Conservation (phyloP, 2,329 filamentous ascomycete genomes). For the Aspergillus tanneri region DNA sequence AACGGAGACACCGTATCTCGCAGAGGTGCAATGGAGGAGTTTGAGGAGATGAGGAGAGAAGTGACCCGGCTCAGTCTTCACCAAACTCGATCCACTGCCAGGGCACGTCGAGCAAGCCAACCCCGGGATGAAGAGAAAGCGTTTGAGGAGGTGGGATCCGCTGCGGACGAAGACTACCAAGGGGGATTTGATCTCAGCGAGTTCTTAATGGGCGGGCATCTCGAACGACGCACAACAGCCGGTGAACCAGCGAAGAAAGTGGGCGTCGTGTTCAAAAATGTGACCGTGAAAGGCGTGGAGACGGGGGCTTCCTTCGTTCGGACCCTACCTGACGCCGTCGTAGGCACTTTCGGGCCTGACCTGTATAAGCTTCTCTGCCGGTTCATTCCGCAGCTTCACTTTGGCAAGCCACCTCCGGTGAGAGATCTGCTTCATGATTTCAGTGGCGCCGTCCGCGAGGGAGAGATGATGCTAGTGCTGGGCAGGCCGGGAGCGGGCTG, state of each 20-base stretch:
- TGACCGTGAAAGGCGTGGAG: slow-evolving; percentile 71
- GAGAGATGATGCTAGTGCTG: slow-evolving; percentile 71
- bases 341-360: slow-evolving; percentile 79
- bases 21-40: slow-evolving; percentile 58
- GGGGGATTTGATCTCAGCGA: slow-evolving; percentile 64
- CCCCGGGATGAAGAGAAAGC: slow-evolving; percentile 46
- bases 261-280: slow-evolving; percentile 72
- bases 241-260: slow-evolving; percentile 72
- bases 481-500: slow-evolving; percentile 73
- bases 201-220: slow-evolving; percentile 72
- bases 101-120: slow-evolving; percentile 27
- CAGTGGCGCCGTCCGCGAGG: slow-evolving; percentile 64
- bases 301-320: slow-evolving; percentile 67
- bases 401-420: slow-evolving; percentile 51
- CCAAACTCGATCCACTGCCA: slow-evolving; percentile 32
- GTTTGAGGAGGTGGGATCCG: slow-evolving; percentile 32
- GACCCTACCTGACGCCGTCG: slow-evolving; percentile 69
- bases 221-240: slow-evolving; percentile 66
- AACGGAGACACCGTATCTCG: slow-evolving; percentile 55
- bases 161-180: slow-evolving; percentile 20
- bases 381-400: slow-evolving; percentile 53
- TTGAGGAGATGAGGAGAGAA: slow-evolving; percentile 56
- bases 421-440: slow-evolving; percentile 65
- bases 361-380: slow-evolving; percentile 63
- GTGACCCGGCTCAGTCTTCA: slow-evolving; percentile 54